phyloP scores from a whole-genome alignment of 2,329 filamentous ascomycete species.

The Pseudogymnoascus sp. region DNA sequence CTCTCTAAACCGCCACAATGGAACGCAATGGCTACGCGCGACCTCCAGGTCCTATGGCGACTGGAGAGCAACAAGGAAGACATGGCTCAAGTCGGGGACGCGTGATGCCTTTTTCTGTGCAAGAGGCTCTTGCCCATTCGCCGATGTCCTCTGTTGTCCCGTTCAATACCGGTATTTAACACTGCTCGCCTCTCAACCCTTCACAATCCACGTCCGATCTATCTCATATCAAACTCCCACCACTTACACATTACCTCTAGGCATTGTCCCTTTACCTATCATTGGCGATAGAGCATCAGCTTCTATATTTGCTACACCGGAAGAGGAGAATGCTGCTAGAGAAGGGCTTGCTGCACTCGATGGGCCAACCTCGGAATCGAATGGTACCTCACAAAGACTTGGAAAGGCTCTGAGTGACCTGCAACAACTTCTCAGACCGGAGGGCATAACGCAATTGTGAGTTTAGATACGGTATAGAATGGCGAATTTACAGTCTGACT shows the following conservation, averaged over 20 bases:
- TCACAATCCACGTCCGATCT: slow-evolving; percentile 6
- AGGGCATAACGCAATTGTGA: slow-evolving; percentile 56
- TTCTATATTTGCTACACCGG: slow-evolving; percentile 45
- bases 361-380: slow-evolving; percentile 53
- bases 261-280: slow-evolving; percentile 57
- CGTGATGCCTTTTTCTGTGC: slow-evolving; percentile 49
- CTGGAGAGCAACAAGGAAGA: not conserved
- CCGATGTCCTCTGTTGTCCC: slow-evolving; percentile 74
- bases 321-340: slow-evolving; percentile 44
- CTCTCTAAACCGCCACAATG: slow-evolving; percentile 19
- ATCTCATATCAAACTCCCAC: slow-evolving; percentile 16
- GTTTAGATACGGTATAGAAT: slow-evolving; percentile 12
- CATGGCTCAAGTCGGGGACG: slow-evolving; percentile 20
- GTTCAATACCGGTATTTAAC: slow-evolving; percentile 59
- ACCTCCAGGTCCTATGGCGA: slow-evolving; percentile 10
- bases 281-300: slow-evolving; percentile 46
- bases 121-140: slow-evolving; percentile 73
- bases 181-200: slow-evolving; percentile 10
- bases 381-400: slow-evolving; percentile 55
- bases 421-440: slow-evolving; percentile 62
- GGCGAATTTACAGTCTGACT: not conserved
- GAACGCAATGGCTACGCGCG: slow-evolving; percentile 21
- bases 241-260: slow-evolving; percentile 32
- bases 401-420: slow-evolving; percentile 68
- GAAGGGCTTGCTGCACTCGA: slow-evolving; percentile 61